A percentile compares a stretch with the other conserved stretches of the same genome.
Conservation (phyloP, 495 filamentous ascomycete species). For the Neurospora intermedia region DNA sequence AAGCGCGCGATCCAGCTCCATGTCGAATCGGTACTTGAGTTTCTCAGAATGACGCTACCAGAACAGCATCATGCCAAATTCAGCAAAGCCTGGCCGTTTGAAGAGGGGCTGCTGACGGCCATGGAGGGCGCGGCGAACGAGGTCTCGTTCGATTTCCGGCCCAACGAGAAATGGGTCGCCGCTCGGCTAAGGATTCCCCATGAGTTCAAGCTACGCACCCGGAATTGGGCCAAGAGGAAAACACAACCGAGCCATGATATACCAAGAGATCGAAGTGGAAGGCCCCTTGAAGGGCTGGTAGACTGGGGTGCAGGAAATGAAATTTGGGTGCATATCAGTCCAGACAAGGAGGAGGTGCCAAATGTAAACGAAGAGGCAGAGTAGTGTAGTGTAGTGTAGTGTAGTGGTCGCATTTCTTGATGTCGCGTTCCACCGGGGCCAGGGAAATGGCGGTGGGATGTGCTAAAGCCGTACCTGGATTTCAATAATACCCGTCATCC, state of each 20-base stretch:
- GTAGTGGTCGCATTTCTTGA: neutral
- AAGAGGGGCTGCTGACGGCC: constrained; percentile 30
- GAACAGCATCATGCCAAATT: constrained; percentile 20
- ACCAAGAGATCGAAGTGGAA: constrained; percentile 13
- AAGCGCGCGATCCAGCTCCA: constrained; percentile 46
- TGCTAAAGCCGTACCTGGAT: neutral
- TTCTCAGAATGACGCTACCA: constrained; percentile 35
- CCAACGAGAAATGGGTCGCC: constrained; percentile 36
- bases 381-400: neutral
- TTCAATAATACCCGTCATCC: neutral
- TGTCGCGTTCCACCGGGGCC: neutral
- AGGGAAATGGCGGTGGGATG: neutral
- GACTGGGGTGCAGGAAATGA: constrained; percentile 31
- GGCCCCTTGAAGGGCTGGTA: constrained; percentile 18
- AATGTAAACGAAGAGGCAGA: neutral
- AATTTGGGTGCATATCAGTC: constrained; percentile 40
- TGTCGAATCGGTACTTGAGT: constrained; percentile 43
- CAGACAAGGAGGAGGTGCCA: constrained; percentile 18
- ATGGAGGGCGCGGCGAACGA: constrained; percentile 19
- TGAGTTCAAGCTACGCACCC: constrained; percentile 31
- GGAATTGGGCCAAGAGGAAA: constrained; percentile 20
- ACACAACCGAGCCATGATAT: constrained; percentile 7
- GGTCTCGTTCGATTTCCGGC: constrained; percentile 32
- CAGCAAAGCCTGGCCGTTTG: constrained; percentile 21
- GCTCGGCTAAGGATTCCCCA: constrained; percentile 36